Base-by-base conservation (phyloP, 345 rosid species). In the Melastoma malabathricum region DNA sequence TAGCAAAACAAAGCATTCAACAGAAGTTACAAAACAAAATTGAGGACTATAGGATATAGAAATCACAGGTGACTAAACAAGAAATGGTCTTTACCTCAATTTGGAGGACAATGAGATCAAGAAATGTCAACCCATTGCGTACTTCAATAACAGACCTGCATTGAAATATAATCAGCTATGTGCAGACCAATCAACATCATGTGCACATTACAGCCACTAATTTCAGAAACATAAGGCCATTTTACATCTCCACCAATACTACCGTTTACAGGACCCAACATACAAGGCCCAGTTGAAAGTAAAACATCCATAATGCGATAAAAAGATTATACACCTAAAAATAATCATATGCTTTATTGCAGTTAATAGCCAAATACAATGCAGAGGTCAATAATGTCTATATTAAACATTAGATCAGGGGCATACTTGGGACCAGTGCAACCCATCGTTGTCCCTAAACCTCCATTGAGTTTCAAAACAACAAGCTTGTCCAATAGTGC, bases 371-470 rank as follows among this genome's bases (percentile, higher is more conserved):
- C n/a, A n/a, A n/a, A n/a, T n/a, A n/a, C n/a, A n/a, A n/a, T n/a
- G n/a, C n/a, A n/a, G n/a, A n/a, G n/a, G n/a, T n/a, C n/a, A n/a
- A n/a, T n/a, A n/a, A n/a, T n/a, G n/a, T n/a, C n/a, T n/a, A n/a
- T n/a, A n/a, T n/a, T n/a, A n/a, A n/a, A n/a, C n/a, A n/a, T n/a
- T n/a, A 38, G 41, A 61, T 46, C 10, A 34, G 51, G 18, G 15
- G 5, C 86, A 59, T 82, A 92, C 98, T 92, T 92, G 0, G 98
- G 98, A 64, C 98, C 98, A 56, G 98, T 92, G 60, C 96, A 92
- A 38, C 98, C 98, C 98, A 87, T 92, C 6, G 96, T 92, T 45
- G 98, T 92, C 25, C 98, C 98, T 31, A 92, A 63, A 48, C 98
- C 98, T 70, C 96, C 98, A 66, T 92, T 87, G 64, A 92, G 98